These are phyloP conservation scores for Cyphellophora attinorum DNA, from an alignment of 2,329 filamentous ascomycete species.

Conservation along the genomic window DNA sequence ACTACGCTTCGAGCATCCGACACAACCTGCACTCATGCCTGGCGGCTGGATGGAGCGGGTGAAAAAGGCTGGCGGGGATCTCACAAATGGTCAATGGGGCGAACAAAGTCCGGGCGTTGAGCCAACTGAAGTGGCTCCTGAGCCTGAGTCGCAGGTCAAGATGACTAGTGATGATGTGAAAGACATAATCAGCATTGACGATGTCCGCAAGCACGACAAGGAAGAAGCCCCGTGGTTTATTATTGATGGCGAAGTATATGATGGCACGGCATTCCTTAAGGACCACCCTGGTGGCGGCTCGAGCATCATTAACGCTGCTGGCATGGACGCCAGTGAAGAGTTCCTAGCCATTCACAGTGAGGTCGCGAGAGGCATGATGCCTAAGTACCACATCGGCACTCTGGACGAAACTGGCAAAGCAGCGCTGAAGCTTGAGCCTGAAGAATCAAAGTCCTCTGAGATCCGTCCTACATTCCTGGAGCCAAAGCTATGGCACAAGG, in stretches of 20 bases:
- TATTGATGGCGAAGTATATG: constrained; percentile 78
- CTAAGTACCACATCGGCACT: constrained; percentile 71
- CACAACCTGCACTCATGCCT: constrained; percentile 64
- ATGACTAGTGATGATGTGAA: constrained; percentile 65
- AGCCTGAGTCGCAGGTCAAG: constrained; percentile 57
- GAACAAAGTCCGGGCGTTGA: constrained; percentile 53
- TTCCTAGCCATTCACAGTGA: constrained; percentile 90
- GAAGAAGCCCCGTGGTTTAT: constrained; percentile 74
- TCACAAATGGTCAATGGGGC: constrained; percentile 77
- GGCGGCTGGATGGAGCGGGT: constrained; percentile 92
- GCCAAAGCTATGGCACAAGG: constrained; percentile 62
- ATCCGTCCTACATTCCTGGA: constrained; percentile 58
- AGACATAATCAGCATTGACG: constrained; percentile 56
- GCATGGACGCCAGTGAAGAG: constrained; percentile 73
- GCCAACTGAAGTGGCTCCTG: constrained; percentile 31
- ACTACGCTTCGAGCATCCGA: constrained; percentile 79
- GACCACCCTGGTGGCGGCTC: constrained; percentile 78
- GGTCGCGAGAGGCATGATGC: constrained; percentile 86
- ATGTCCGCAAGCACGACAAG: constrained; percentile 59
- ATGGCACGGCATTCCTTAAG: constrained; percentile 70
- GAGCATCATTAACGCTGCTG: constrained; percentile 76
- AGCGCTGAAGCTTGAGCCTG: constrained; percentile 40
- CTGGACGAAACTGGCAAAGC: constrained; percentile 53
- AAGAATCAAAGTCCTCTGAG: constrained; percentile 28
- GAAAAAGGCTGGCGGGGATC: constrained; percentile 70